Conservation (phyloP, 140 eudicot species). For the Flaveria floridana region DNA sequence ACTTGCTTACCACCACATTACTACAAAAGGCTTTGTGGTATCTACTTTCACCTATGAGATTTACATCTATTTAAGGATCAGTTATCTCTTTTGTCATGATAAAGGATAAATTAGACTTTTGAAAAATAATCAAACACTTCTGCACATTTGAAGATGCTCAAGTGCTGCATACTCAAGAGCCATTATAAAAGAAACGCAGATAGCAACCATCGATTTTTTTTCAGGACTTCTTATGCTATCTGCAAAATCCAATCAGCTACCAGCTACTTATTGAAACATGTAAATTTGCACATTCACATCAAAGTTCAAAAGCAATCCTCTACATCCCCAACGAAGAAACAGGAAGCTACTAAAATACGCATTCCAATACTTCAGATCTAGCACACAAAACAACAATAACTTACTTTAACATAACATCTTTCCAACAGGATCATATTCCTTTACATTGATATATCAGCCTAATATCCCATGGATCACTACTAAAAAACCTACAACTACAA, state of each 20-base stretch:
- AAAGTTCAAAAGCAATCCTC: conserved; percentile 20
- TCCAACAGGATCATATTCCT: conserved; percentile 28
- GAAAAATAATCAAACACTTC: background rate
- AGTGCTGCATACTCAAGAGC: no score
- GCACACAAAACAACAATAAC: conserved; percentile 5
- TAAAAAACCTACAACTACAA: conserved; percentile 8
- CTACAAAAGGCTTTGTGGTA: background rate
- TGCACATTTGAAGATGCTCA: background rate
- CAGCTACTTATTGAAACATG: background rate
- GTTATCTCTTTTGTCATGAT: background rate
- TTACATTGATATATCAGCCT: conserved; percentile 18
- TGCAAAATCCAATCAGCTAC: conserved; percentile 7
- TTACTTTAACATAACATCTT: conserved; percentile 7
- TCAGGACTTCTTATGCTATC: no score
- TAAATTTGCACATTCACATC: conserved; percentile 9
- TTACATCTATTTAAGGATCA: background rate
- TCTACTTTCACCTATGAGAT: background rate
- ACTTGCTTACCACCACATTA: background rate
- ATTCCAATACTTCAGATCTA: conserved; percentile 35
- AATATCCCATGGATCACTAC: conserved; percentile 24
- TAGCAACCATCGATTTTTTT: background rate
- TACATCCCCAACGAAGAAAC: background rate
- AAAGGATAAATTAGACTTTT: background rate
- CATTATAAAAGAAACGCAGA: background rate
- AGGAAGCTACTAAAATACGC: no score